A percentile compares a stretch with the other conserved stretches of the same genome.
These are phyloP conservation scores for Huntiella moniliformis DNA, from an alignment of 2,329 filamentous ascomycete genomes.

Conservation along the genomic window DNA sequence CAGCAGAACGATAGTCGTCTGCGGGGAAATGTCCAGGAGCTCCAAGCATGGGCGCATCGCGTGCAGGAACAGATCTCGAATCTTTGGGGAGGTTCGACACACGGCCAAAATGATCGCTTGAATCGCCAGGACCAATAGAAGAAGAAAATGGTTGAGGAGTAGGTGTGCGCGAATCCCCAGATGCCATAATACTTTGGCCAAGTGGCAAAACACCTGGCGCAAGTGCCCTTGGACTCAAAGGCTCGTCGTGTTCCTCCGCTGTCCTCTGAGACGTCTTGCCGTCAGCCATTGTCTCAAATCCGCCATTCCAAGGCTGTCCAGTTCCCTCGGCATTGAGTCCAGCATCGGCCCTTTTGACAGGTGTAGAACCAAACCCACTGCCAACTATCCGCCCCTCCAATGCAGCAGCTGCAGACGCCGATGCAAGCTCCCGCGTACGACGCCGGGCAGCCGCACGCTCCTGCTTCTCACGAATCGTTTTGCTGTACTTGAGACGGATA, in stretches of 20 bases:
- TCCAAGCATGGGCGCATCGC: slow-evolving; percentile 13
- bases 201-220: too few relatives aligned
- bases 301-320: not conserved
- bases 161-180: too few relatives aligned
- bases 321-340: not conserved
- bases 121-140: too few relatives aligned
- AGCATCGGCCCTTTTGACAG: too few relatives aligned
- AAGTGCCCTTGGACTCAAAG: too few relatives aligned
- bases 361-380: too few relatives aligned
- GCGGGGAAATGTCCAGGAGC: slow-evolving; percentile 44
- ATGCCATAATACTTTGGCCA: too few relatives aligned
- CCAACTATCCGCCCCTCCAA: too few relatives aligned
- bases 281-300: too few relatives aligned
- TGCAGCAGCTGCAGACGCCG: slow-evolving; percentile 9
- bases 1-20: slow-evolving; percentile 16
- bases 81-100: not conserved
- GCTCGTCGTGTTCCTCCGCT: too few relatives aligned
- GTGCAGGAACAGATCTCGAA: not conserved
- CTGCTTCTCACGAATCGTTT: slow-evolving; percentile 48
- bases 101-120: not conserved
- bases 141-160: too few relatives aligned
- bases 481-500: slow-evolving; percentile 71
- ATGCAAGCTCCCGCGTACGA: slow-evolving; percentile 30
- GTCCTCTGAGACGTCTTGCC: too few relatives aligned
- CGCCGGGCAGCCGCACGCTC: slow-evolving; percentile 32